Conservation (phyloP, 2,329 filamentous ascomycete genomes). For the Calonectria leucothoes region DNA sequence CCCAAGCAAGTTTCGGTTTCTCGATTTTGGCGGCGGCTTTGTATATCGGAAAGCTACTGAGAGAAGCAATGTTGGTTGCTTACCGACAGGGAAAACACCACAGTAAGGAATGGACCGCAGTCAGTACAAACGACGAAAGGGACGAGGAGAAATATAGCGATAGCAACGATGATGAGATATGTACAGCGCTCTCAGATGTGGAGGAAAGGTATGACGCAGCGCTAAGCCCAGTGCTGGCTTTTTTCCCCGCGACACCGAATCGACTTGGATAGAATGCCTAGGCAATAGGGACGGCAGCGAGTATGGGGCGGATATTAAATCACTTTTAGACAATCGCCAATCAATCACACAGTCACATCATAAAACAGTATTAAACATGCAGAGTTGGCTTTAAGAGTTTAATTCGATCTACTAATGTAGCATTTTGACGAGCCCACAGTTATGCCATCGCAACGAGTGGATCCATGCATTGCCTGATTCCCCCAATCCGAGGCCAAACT, state of each 20-base stretch:
- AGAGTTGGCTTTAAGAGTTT: not conserved
- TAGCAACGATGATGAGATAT: not conserved
- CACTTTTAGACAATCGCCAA: not conserved
- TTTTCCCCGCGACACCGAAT: slow-evolving; percentile 38
- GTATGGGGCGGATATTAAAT: not conserved
- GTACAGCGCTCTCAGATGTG: not conserved
- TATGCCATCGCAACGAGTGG: slow-evolving; percentile 31
- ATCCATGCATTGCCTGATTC: slow-evolving; percentile 31
- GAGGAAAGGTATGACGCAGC: slow-evolving; percentile 23
- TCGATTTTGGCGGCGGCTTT: slow-evolving; percentile 33
- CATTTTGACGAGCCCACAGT: slow-evolving; percentile 6
- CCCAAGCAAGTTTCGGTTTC: slow-evolving; percentile 35
- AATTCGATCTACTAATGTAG: slow-evolving; percentile 10
- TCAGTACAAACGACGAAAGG: not conserved
- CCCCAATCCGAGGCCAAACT: slow-evolving; percentile 13
- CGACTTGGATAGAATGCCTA: not conserved
- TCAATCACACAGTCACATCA: not conserved
- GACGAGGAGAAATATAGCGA: slow-evolving; percentile 24
- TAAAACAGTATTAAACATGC: not conserved
- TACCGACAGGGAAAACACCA: slow-evolving; percentile 24
- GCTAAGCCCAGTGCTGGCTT: slow-evolving; percentile 47
- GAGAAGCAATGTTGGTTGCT: slow-evolving; percentile 19
- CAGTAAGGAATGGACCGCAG: not conserved
- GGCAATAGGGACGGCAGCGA: not conserved
- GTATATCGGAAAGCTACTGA: slow-evolving; percentile 30